Evolutionary conservation across 331 rosid genomes (phyloP), one percentile per base, ranked within the genome.

Genomic region (Telfairia occidentalis): DNA sequence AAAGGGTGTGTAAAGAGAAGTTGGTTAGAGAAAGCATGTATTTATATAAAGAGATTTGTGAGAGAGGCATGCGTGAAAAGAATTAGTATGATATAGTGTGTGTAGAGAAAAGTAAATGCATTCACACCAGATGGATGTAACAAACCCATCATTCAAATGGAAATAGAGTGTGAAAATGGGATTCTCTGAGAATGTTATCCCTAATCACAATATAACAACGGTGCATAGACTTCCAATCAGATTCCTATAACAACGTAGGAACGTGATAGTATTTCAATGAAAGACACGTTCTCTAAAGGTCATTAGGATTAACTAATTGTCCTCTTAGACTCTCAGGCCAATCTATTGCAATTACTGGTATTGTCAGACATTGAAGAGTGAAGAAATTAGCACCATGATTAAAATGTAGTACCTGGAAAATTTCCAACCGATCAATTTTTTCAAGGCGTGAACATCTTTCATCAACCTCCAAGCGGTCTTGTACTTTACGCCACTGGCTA

Each of bases 401-500:
- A 19, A 21, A 55, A 71, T 23, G 48, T 54, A 77, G 54, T 88
- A 89, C 98, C 83, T 85, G 92, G 38, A 93, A 93, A 80, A 86
- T 80, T 40, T 93, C 97, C 82, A 90, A 75, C 54, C 92, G 97
- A 40, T 89, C 94, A 28, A 89, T 83, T 84, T 93, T 93, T 82
- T 93, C 97, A 80, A 93, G 97, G 75, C 91, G 73, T 37, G 88
- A 84, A 76, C 97, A 93, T 84, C 96, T 88, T 82, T 90, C 98
- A 71, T 93, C 98, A 77, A 92, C 94, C 86, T 90, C 96, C 75
- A 93, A 71, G 77, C 91, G 94, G 48, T 93, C 98, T 84, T 93
- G 94, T 86, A 93, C 90, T 84, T 90, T 93, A 64, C 98, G 85
- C 97, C 97, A 93, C 85, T 93, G 98, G 74, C 89, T 89, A 86